Evolutionary conservation across 1,284 basidiomycete genomes (phyloP).

Genomic region (Apiotrichum siamense): DNA sequence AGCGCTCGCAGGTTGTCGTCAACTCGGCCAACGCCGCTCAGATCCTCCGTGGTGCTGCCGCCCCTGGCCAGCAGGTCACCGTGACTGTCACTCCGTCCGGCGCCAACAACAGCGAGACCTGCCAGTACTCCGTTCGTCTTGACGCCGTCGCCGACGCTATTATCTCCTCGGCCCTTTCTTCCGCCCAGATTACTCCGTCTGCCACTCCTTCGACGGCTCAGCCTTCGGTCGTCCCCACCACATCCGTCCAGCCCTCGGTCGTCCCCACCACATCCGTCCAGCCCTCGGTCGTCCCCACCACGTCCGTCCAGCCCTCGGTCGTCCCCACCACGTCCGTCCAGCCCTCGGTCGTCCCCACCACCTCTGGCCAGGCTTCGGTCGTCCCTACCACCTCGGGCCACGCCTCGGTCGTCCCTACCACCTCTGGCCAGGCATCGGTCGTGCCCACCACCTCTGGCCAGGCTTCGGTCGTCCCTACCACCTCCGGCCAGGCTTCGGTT

Average conservation of each 20-base stretch:
- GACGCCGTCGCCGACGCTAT: background rate
- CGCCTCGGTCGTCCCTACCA: too few relatives aligned
- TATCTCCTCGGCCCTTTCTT: background rate
- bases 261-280: background rate
- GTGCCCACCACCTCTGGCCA: too few relatives aligned
- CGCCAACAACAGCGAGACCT: conserved; percentile 1
- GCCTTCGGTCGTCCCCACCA: background rate
- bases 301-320: background rate
- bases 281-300: background rate
- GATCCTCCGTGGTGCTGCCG: background rate
- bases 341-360: background rate
- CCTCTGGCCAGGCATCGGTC: too few relatives aligned
- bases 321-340: background rate
- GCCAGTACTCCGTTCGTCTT: conserved; percentile 7
- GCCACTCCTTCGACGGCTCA: background rate
- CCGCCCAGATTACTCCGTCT: background rate
- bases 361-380: background rate
- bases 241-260: background rate
- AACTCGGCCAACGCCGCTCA: conserved; percentile 1
- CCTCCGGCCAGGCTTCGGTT: too few relatives aligned
- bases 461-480: too few relatives aligned
- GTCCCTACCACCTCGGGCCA: background rate
- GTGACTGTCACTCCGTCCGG: conserved; percentile 2
- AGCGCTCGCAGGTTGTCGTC: background rate
- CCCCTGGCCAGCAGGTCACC: background rate